A percentile compares a stretch with the other conserved stretches of the same genome.
Evolutionary conservation across 2,329 filamentous ascomycete genomes (phyloP).

Genomic region (Coniochaeta hoffmannii): DNA sequence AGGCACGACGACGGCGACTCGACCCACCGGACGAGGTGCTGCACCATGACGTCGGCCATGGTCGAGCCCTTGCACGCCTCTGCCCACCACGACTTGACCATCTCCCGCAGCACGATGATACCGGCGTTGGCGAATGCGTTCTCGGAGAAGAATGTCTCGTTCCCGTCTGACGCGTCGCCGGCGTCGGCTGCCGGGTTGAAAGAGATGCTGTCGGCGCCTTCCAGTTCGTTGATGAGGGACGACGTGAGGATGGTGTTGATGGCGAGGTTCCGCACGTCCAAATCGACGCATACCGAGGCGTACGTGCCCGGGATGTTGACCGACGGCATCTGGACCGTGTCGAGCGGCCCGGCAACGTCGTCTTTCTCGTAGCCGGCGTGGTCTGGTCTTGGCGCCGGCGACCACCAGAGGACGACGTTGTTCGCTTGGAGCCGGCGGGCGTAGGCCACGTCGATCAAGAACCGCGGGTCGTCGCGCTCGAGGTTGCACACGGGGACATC

Average conservation of each 20-base stretch:
- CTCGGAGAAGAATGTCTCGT: constrained; percentile 70
- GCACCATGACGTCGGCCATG: constrained; percentile 97
- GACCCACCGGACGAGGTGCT: constrained; percentile 95
- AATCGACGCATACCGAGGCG: constrained; percentile 90
- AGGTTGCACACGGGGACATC: constrained; percentile 94
- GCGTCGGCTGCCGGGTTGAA: constrained; percentile 72
- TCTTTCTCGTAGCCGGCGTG: constrained; percentile 95
- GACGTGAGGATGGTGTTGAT: constrained; percentile 98
- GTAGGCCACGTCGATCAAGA: constrained; percentile 93
- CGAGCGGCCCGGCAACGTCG: constrained; percentile 73
- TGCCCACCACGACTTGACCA: constrained; percentile 98
- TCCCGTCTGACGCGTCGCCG: constrained; percentile 46
- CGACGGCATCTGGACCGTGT: constrained; percentile 84
- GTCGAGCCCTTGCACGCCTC: constrained; percentile 84
- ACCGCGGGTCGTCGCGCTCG: constrained; percentile 87
- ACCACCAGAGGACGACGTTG: constrained; percentile 97
- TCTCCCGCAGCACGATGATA: constrained; percentile 84
- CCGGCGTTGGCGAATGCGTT: constrained; percentile 90
- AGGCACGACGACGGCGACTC: constrained; percentile 89
- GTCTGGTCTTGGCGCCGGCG: constrained; percentile 74
- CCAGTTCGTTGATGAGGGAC: constrained; percentile 91
- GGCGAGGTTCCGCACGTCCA: constrained; percentile 87
- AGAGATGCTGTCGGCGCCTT: constrained; percentile 78
- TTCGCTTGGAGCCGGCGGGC: constrained; percentile 83
- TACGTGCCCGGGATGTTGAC: constrained; percentile 93